These are phyloP conservation scores for Sporothrix protearum DNA, from an alignment of 2,329 filamentous ascomycete species.

Conservation along the genomic window DNA sequence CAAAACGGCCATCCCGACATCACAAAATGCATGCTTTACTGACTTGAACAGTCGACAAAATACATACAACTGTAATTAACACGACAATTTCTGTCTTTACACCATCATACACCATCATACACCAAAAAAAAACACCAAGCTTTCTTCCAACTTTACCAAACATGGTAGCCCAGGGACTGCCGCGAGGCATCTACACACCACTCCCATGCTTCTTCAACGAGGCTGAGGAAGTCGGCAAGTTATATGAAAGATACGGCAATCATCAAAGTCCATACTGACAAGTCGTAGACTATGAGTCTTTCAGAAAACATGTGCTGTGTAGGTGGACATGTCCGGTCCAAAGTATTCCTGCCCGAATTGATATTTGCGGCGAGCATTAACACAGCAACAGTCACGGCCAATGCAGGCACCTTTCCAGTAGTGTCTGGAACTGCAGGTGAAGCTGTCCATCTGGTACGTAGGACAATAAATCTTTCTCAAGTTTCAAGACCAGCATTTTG, in stretches of 20 bases:
- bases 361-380: neutral
- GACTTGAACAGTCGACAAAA: neutral
- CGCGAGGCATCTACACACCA: constrained; percentile 26
- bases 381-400: neutral
- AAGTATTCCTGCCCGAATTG: too few species aligned
- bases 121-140: too few species aligned
- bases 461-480: neutral
- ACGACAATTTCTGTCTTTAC: neutral
- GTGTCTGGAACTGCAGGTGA: constrained; percentile 25
- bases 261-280: neutral
- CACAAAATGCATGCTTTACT: neutral
- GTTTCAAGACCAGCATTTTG: neutral
- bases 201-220: constrained; percentile 24
- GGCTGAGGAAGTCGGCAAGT: constrained; percentile 21
- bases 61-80: neutral
- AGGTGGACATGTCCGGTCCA: too few species aligned
- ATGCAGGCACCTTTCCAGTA: constrained; percentile 24
- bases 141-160: neutral
- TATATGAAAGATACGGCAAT: neutral
- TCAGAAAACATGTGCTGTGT: constrained; percentile 22
- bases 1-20: neutral
- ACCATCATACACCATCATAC: too few species aligned
- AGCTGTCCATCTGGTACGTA: constrained; percentile 21
- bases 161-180: neutral
- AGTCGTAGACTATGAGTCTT: constrained; percentile 16